These are phyloP conservation scores for Macrotyloma uniflorum DNA, from an alignment of 306 rosid species.

Conservation along the genomic window DNA sequence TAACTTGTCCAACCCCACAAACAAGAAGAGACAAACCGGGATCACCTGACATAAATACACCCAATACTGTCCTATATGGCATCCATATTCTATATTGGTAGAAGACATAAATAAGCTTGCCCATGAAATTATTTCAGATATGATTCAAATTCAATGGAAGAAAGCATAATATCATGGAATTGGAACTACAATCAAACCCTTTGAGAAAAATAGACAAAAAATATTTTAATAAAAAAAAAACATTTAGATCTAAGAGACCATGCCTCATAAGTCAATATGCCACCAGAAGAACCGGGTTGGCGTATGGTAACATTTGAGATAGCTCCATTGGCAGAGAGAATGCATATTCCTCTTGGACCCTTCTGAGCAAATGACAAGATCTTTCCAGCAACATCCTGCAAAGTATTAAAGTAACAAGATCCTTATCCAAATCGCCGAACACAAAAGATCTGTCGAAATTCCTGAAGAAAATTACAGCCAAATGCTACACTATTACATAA, in stretches of 20 bases:
- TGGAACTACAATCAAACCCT: conserved; percentile 12
- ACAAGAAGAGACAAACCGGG: conserved; percentile 15
- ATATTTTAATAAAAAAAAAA: neutral
- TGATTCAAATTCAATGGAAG: conserved; percentile 2
- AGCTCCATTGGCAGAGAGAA: conserved; percentile 85
- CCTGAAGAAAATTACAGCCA: neutral
- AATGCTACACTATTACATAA: neutral
- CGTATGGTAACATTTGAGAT: conserved; percentile 79
- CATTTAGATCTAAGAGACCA: conserved; percentile 30
- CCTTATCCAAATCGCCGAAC: conserved; percentile 26
- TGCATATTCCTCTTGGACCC: conserved; percentile 68
- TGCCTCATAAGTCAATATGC: conserved; percentile 84
- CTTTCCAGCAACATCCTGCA: conserved; percentile 85
- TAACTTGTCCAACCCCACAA: conserved; percentile 6
- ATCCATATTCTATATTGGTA: conserved; percentile 17
- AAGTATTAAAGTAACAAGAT: conserved; percentile 22
- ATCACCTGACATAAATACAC: conserved; percentile 17
- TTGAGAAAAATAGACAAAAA: neutral
- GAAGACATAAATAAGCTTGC: conserved; percentile 28
- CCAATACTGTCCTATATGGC: conserved; percentile 1
- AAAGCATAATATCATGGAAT: conserved; percentile 22
- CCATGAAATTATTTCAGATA: conserved; percentile 5
- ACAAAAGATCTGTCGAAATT: conserved; percentile 28
- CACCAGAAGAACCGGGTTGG: conserved; percentile 74
- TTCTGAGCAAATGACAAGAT: conserved; percentile 65